Conservation (phyloP, 2,329 filamentous ascomycete genomes). For the Colletotrichum sidae region DNA sequence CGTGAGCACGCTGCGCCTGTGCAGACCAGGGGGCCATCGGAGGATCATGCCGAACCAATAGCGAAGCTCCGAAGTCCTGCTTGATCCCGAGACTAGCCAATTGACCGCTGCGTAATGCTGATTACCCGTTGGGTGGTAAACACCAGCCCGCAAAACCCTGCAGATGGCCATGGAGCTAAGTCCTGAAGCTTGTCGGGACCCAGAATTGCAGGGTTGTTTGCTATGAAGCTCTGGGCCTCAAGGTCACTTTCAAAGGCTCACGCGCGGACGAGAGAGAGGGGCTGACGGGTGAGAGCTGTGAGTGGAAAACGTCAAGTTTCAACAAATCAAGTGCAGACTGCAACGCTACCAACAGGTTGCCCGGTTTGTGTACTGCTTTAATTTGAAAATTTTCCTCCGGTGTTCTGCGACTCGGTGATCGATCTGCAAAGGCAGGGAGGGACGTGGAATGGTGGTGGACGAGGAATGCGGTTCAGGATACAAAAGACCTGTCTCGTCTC, state of each 20-base stretch:
- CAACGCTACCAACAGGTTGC: too few relatives aligned
- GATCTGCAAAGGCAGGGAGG: background rate
- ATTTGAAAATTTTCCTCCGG: background rate
- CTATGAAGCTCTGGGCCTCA: background rate
- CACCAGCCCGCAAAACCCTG: conserved; percentile 4
- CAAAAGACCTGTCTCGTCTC: background rate
- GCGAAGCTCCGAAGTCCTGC: background rate
- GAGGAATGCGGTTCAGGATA: background rate
- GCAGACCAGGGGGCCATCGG: background rate
- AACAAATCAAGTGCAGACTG: too few relatives aligned
- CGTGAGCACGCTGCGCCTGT: background rate
- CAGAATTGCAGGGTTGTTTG: background rate
- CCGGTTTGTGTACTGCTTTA: too few relatives aligned
- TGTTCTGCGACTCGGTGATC: background rate
- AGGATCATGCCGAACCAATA: conserved; percentile 18
- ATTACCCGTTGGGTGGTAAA: conserved; percentile 28
- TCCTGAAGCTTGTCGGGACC: background rate
- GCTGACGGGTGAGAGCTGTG: too few relatives aligned
- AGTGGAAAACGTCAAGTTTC: too few relatives aligned
- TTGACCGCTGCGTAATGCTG: conserved; percentile 7
- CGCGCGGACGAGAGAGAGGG: too few relatives aligned
- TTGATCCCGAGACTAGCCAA: conserved; percentile 2
- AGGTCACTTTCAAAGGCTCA: too few relatives aligned
- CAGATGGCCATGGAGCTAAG: conserved; percentile 1
- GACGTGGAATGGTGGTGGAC: background rate